These are phyloP conservation scores for Corylus avellana DNA, from an alignment of 306 rosid species.

Conservation along the genomic window DNA sequence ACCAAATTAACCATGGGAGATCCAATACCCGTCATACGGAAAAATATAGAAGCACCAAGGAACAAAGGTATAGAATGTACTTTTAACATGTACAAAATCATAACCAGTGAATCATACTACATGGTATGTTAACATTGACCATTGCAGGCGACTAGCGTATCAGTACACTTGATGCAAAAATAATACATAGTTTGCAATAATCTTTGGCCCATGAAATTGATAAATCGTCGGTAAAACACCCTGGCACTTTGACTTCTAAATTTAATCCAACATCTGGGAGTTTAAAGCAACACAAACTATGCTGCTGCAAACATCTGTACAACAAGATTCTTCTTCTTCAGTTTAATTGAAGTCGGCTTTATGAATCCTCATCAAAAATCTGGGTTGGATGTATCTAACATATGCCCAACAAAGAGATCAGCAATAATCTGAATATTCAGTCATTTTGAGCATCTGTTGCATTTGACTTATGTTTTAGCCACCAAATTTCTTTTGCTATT, in stretches of 20 bases:
- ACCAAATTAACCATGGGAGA: background rate
- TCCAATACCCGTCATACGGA: too few species aligned
- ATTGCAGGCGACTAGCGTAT: background rate
- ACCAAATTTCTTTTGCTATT: background rate
- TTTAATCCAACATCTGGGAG: background rate
- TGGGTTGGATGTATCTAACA: background rate
- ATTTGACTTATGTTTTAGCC: conserved; percentile 16
- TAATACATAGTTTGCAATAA: background rate
- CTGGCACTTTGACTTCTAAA: background rate
- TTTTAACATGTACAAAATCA: background rate
- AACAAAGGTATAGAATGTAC: background rate
- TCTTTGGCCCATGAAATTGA: background rate
- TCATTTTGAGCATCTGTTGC: conserved; percentile 11
- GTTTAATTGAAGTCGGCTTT: background rate
- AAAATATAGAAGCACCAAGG: background rate
- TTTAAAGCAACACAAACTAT: background rate
- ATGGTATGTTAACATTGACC: background rate
- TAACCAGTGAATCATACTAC: background rate
- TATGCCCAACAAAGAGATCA: background rate
- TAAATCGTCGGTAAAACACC: background rate
- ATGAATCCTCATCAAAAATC: background rate
- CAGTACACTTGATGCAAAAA: background rate
- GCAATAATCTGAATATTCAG: background rate
- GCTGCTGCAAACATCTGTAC: background rate
- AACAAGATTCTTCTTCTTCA: background rate